Percentiles rank a stretch among this genome's conserved stretches.
Evolutionary conservation across 352 stramenopile species (phyloP).

Genomic region (Pythium insidiosum): DNA sequence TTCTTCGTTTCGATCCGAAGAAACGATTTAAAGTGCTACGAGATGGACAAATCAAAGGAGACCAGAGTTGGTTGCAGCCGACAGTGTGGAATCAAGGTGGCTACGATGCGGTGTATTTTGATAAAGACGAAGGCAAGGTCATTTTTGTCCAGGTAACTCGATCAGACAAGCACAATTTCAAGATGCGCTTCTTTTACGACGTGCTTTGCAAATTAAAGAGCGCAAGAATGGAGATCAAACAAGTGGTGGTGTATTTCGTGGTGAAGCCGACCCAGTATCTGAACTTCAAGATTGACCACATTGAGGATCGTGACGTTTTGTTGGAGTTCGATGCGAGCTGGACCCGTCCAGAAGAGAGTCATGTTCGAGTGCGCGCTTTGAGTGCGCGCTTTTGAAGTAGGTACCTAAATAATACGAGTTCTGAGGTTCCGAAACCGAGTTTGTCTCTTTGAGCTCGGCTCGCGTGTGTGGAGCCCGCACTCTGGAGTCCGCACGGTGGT

Average conservation of each 20-base stretch:
- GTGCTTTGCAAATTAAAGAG: constrained; percentile 14
- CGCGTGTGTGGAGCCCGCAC: too few species aligned
- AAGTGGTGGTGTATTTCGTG: constrained; percentile 6
- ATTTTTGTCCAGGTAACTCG: constrained; percentile 18
- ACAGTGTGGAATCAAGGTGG: constrained; percentile 18
- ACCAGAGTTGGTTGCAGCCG: constrained; percentile 18
- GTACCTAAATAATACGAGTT: too few species aligned
- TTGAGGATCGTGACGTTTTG: neutral
- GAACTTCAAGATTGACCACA: neutral
- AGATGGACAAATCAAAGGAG: constrained; percentile 9
- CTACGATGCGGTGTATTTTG: constrained; percentile 22
- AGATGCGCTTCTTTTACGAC: constrained; percentile 15
- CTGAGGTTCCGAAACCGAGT: too few species aligned
- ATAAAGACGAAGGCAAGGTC: constrained; percentile 10
- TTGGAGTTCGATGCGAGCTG: neutral
- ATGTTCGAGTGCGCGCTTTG: neutral
- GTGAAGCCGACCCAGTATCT: neutral
- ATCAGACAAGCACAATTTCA: constrained; percentile 19
- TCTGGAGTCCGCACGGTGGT: too few species aligned
- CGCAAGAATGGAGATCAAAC: constrained; percentile 8
- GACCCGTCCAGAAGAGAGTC: neutral
- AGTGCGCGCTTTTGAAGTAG: neutral
- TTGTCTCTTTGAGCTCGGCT: too few species aligned
- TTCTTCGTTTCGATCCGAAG: constrained; percentile 10
- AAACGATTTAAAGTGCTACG: constrained; percentile 8